Evolutionary conservation across 2,329 filamentous ascomycete genomes (phyloP).

Genomic region (Berkeleyomyces basicola): DNA sequence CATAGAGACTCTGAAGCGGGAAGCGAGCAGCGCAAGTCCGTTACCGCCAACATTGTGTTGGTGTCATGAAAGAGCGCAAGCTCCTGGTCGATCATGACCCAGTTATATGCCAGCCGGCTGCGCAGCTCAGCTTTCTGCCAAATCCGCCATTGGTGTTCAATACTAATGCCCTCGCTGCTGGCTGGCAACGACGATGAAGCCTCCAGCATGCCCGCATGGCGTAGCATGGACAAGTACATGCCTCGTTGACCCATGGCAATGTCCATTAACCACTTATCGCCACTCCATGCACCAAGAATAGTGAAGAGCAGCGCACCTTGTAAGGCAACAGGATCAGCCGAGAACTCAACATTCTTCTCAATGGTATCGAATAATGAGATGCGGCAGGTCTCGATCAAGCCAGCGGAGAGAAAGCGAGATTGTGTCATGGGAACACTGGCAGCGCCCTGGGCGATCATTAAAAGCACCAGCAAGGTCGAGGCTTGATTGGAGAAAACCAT

Average conservation of each 20-base stretch:
- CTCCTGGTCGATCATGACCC: conserved; percentile 60
- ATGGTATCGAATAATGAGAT: conserved; percentile 57
- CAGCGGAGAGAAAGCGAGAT: conserved; percentile 47
- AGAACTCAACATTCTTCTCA: conserved; percentile 53
- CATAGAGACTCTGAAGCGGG: conserved; percentile 45
- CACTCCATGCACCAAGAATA: conserved; percentile 53
- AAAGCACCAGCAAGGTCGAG: conserved; percentile 46
- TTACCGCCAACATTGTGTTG: conserved; percentile 44
- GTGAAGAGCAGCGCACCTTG: conserved; percentile 52
- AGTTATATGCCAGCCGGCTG: conserved; percentile 55
- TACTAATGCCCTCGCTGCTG: background rate
- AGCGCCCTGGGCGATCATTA: conserved; percentile 59
- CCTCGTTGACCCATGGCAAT: conserved; percentile 57
- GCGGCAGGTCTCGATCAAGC: conserved; percentile 52
- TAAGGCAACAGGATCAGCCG: conserved; percentile 46
- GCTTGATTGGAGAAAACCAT: conserved; percentile 50
- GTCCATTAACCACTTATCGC: conserved; percentile 65
- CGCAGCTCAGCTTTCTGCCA: conserved; percentile 50
- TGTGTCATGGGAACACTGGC: conserved; percentile 48
- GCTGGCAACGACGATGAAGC: conserved; percentile 20
- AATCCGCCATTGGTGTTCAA: conserved; percentile 39
- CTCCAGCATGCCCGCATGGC: conserved; percentile 51
- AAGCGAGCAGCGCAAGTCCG: conserved; percentile 47
- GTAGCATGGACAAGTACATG: conserved; percentile 58
- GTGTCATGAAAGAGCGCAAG: conserved; percentile 49